Conservation (phyloP, 208 protist genomes). For the Leishmania martiniquensis region DNA sequence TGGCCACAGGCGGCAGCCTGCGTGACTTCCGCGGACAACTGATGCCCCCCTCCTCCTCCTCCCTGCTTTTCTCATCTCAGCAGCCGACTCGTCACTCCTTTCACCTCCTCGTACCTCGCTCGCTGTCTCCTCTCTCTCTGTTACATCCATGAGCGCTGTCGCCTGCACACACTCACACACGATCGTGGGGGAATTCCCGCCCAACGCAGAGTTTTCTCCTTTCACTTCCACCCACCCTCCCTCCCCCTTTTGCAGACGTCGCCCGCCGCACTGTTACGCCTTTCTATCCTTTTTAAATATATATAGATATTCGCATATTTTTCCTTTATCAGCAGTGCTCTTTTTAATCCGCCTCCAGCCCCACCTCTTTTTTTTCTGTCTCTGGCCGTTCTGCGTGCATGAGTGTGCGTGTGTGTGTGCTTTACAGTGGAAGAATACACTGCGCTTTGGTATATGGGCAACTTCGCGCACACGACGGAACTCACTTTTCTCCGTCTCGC, state of each 20-base stretch:
- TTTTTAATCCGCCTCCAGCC: too few relatives aligned
- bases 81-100: not conserved
- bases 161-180: not conserved
- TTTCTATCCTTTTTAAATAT: too few relatives aligned
- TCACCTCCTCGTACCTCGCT: not conserved
- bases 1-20: not conserved
- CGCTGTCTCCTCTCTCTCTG: not conserved
- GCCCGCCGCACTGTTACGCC: not conserved
- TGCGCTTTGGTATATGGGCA: not conserved
- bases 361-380: not conserved
- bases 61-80: not conserved
- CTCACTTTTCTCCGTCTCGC: not conserved
- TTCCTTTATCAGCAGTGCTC: conserved; percentile 11
- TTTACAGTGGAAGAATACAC: not conserved
- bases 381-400: not conserved
- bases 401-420: not conserved
- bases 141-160: not conserved
- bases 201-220: not conserved
- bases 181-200: not conserved
- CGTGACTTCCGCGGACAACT: not conserved
- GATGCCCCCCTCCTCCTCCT: not conserved
- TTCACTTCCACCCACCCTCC: not conserved
- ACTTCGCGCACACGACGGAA: not conserved
- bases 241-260: not conserved
- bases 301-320: conserved; percentile 10